Conservation (phyloP, 2,329 filamentous ascomycete species). For the Rutstroemia sp. region DNA sequence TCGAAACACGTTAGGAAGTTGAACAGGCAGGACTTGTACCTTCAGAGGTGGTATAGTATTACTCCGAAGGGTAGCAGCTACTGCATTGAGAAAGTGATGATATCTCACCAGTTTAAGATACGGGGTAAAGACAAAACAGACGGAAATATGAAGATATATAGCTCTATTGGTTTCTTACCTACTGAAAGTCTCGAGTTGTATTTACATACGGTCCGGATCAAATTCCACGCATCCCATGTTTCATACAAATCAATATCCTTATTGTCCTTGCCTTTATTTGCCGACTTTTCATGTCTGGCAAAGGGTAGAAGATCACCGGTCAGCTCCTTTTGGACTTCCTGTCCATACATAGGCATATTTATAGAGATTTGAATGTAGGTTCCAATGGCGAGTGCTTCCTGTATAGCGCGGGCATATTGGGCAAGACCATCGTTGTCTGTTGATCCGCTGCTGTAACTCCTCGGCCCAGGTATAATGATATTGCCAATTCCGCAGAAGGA, state of each 20-base stretch:
- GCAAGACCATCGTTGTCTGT: conserved; percentile 46
- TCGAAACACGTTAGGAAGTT: background rate
- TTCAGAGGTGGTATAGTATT: conserved; percentile 20
- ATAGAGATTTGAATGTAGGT: conserved; percentile 74
- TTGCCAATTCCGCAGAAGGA: conserved; percentile 88
- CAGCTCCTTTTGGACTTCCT: conserved; percentile 44
- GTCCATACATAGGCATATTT: conserved; percentile 76
- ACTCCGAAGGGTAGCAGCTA: conserved; percentile 25
- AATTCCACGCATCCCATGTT: conserved; percentile 91
- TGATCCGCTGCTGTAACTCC: conserved; percentile 46
- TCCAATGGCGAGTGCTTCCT: conserved; percentile 69
- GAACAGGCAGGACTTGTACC: conserved; percentile 19
- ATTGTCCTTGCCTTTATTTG: conserved; percentile 32
- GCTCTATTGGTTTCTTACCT: conserved; percentile 53
- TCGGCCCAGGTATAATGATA: conserved; percentile 74
- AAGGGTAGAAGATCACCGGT: conserved; percentile 27
- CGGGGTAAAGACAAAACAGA: background rate
- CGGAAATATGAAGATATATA: conserved; percentile 11
- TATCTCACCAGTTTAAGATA: conserved; percentile 12
- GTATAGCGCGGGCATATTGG: conserved; percentile 77
- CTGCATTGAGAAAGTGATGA: background rate
- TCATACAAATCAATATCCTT: conserved; percentile 61
- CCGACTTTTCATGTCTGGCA: conserved; percentile 26
- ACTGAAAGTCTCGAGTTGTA: conserved; percentile 76
- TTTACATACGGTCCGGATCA: conserved; percentile 75